These are phyloP conservation scores for Tothia fuscella DNA, from an alignment of 2,329 filamentous ascomycete genomes.

Conservation along the genomic window DNA sequence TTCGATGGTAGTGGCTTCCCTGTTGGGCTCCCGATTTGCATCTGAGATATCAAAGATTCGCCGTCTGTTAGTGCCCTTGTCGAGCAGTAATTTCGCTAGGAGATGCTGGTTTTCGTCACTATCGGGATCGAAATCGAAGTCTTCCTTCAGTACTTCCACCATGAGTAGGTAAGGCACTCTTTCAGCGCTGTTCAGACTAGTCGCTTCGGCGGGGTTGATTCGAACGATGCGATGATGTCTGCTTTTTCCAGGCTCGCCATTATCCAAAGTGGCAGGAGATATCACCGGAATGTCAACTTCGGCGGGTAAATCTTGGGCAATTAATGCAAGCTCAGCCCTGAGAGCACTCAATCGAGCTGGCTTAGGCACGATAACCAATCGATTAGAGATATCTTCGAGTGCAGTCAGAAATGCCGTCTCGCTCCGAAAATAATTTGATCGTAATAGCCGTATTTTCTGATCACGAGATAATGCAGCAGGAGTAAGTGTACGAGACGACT, in stretches of 20 bases:
- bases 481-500: constrained; percentile 40
- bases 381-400: constrained; percentile 72
- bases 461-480: constrained; percentile 49
- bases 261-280: constrained; percentile 60
- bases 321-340: constrained; percentile 67
- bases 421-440: constrained; percentile 73
- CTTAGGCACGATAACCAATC: constrained; percentile 72
- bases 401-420: constrained; percentile 72
- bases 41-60: constrained; percentile 47
- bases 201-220: constrained; percentile 72
- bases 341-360: constrained; percentile 69
- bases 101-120: constrained; percentile 60
- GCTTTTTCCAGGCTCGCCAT: constrained; percentile 63
- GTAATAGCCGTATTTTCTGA: constrained; percentile 60
- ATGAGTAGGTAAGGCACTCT: constrained; percentile 77
- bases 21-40: constrained; percentile 36
- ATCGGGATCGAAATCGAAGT: constrained; percentile 72
- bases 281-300: constrained; percentile 77
- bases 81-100: constrained; percentile 50
- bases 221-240: constrained; percentile 73
- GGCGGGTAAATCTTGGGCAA: constrained; percentile 68
- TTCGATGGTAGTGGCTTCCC: constrained; percentile 31
- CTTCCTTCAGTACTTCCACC: constrained; percentile 70
- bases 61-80: constrained; percentile 45
- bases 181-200: constrained; percentile 75